Conservation (phyloP, 2,329 filamentous ascomycete genomes). For the Elsinoe perseae region DNA sequence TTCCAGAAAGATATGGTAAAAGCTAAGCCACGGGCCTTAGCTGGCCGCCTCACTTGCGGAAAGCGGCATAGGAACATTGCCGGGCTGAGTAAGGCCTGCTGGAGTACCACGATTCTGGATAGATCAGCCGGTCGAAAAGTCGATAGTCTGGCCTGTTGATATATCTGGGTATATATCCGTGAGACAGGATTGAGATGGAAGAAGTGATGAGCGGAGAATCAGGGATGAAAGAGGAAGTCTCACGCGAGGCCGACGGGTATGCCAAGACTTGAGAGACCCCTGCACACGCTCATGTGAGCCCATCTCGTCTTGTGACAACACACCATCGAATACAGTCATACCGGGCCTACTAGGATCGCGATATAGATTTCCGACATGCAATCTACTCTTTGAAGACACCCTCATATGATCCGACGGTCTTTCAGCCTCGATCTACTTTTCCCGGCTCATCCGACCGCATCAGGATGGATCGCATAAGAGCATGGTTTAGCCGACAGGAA, state of each 20-base stretch:
- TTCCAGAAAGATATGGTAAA: constrained; percentile 6
- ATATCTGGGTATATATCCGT: not conserved
- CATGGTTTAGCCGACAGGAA: constrained; percentile 11
- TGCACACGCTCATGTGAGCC: constrained; percentile 3
- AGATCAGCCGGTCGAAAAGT: not conserved
- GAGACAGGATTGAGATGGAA: not conserved
- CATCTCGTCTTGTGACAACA: constrained; percentile 1
- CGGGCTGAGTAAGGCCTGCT: not conserved
- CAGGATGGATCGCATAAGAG: constrained; percentile 15
- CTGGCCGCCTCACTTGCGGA: not conserved
- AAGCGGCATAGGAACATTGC: not conserved
- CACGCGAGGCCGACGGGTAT: not conserved
- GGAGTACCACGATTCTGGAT: not conserved
- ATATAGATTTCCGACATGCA: not conserved
- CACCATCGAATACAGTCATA: not conserved
- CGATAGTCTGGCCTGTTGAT: constrained; percentile 4
- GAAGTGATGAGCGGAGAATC: not conserved
- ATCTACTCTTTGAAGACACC: not conserved
- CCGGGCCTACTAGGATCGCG: not conserved
- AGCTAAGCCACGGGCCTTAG: constrained; percentile 11
- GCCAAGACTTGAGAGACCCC: not conserved
- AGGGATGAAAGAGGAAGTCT: not conserved
- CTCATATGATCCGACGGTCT: not conserved
- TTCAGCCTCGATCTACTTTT: not conserved
- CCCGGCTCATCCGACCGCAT: not conserved